phyloP scores from a whole-genome alignment of 2,329 filamentous ascomycete genomes.

The Curvularia sp. region DNA sequence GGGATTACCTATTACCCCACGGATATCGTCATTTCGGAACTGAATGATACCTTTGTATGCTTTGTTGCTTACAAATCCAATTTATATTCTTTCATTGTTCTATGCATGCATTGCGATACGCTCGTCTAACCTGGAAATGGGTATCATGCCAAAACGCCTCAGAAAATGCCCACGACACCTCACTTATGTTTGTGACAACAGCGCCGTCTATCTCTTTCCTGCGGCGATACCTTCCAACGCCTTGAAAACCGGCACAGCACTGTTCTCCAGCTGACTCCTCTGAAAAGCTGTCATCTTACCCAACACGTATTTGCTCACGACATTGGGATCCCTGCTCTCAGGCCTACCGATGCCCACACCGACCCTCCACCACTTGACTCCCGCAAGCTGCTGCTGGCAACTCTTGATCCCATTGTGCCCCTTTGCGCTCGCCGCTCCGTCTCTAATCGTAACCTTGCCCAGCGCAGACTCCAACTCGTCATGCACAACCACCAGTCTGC shows the following conservation, averaged over 20 bases:
- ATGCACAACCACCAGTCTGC: slow-evolving; percentile 77
- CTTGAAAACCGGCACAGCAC: slow-evolving; percentile 58
- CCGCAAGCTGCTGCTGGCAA: slow-evolving; percentile 39
- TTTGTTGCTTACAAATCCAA: slow-evolving; percentile 9
- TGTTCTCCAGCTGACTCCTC: slow-evolving; percentile 56
- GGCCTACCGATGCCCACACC: slow-evolving; percentile 90
- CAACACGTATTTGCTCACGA: slow-evolving; percentile 81
- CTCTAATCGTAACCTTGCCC: slow-evolving; percentile 70
- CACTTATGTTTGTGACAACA: neutral
- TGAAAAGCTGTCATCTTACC: slow-evolving; percentile 63
- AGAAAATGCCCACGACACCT: slow-evolving; percentile 5
- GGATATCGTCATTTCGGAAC: slow-evolving; percentile 18
- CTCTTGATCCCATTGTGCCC: slow-evolving; percentile 59
- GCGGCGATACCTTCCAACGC: slow-evolving; percentile 61
- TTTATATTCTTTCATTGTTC: slow-evolving; percentile 18
- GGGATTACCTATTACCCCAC: neutral
- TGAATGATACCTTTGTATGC: slow-evolving; percentile 34
- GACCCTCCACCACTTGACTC: slow-evolving; percentile 64
- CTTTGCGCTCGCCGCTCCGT: slow-evolving; percentile 60
- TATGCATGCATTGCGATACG: slow-evolving; percentile 7
- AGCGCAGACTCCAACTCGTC: slow-evolving; percentile 82
- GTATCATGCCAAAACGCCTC: slow-evolving; percentile 23
- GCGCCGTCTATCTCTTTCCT: slow-evolving; percentile 31
- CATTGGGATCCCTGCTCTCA: slow-evolving; percentile 67
- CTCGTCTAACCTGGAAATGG: slow-evolving; percentile 8